Conservation (phyloP, 2,329 filamentous ascomycete species). For the Pseudogymnoascus sp. region DNA sequence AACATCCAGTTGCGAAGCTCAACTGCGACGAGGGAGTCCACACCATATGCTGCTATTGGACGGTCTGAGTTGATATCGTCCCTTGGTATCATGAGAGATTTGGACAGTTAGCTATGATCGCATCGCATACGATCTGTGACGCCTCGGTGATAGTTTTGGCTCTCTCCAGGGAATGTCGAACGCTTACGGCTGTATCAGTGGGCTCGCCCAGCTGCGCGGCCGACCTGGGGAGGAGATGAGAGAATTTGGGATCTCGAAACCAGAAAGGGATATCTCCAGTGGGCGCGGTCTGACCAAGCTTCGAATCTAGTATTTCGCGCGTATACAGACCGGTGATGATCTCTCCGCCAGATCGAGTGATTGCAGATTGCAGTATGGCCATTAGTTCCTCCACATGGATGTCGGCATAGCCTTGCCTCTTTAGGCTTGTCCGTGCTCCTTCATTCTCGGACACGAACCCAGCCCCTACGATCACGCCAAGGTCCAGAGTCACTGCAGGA, state of each 20-base stretch:
- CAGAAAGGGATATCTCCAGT: conserved; percentile 17
- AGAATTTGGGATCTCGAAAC: conserved; percentile 11
- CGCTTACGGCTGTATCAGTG: conserved; percentile 5
- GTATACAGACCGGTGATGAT: not conserved
- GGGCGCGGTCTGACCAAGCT: conserved; percentile 8
- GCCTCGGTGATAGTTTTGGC: not conserved
- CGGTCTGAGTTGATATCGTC: not conserved
- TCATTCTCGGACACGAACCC: conserved; percentile 15
- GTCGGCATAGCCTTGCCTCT: conserved; percentile 10
- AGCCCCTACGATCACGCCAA: conserved; percentile 10
- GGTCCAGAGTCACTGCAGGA: conserved; percentile 19
- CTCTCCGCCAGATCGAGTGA: conserved; percentile 17
- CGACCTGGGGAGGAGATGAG: conserved; percentile 9
- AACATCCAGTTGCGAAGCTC: conserved; percentile 17
- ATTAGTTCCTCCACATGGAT: conserved; percentile 22
- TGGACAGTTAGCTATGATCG: not conserved
- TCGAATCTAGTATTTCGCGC: not conserved
- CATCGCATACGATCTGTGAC: not conserved
- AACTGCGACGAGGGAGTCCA: conserved; percentile 18
- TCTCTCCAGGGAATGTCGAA: not conserved
- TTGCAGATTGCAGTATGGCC: conserved; percentile 19
- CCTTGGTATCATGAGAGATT: not conserved
- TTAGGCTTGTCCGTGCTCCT: conserved; percentile 5
- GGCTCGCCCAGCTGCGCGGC: not conserved
- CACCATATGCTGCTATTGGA: conserved; percentile 10